Conservation (phyloP, 2,329 filamentous ascomycete species). For the Exophiala dermatitidis region DNA sequence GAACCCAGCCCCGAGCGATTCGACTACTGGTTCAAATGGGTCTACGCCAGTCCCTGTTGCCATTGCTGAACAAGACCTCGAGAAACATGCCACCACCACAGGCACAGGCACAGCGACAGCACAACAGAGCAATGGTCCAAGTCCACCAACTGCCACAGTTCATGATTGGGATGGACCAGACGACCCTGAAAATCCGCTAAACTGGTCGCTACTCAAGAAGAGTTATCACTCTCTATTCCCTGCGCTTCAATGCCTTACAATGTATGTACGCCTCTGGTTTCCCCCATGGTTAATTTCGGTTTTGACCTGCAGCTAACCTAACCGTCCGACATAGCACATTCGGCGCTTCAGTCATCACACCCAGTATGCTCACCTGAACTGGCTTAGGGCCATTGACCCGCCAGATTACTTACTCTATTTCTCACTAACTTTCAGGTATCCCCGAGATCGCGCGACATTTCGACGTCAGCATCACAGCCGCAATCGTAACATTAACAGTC, state of each 20-base stretch:
- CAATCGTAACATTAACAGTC: slow-evolving; percentile 56
- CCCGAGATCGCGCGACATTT: slow-evolving; percentile 48
- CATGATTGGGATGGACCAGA: slow-evolving; percentile 52
- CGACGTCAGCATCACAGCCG: slow-evolving; percentile 28
- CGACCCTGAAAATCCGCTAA: slow-evolving; percentile 54
- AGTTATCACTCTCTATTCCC: slow-evolving; percentile 29
- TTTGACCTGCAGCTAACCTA: neutral
- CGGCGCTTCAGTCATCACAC: slow-evolving; percentile 33
- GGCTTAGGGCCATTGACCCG: neutral
- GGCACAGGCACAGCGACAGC: slow-evolving; percentile 8
- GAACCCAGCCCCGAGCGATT: slow-evolving; percentile 4
- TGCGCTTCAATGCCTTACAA: slow-evolving; percentile 22
- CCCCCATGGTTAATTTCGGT: neutral
- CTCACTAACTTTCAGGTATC: slow-evolving; percentile 31
- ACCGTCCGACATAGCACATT: slow-evolving; percentile 24
- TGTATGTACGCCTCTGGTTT: slow-evolving; percentile 9
- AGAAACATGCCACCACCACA: slow-evolving; percentile 10
- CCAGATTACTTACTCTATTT: neutral
- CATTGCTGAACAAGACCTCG: slow-evolving; percentile 11
- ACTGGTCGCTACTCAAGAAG: slow-evolving; percentile 48
- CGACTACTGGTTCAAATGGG: slow-evolving; percentile 7
- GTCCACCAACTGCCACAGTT: slow-evolving; percentile 12
- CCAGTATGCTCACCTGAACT: slow-evolving; percentile 14
- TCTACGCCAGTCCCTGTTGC: slow-evolving; percentile 8
- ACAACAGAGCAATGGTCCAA: slow-evolving; percentile 5